Base-by-base conservation (phyloP, 192 early-diverging fungal genomes). In the Phycomyces nitens region DNA sequence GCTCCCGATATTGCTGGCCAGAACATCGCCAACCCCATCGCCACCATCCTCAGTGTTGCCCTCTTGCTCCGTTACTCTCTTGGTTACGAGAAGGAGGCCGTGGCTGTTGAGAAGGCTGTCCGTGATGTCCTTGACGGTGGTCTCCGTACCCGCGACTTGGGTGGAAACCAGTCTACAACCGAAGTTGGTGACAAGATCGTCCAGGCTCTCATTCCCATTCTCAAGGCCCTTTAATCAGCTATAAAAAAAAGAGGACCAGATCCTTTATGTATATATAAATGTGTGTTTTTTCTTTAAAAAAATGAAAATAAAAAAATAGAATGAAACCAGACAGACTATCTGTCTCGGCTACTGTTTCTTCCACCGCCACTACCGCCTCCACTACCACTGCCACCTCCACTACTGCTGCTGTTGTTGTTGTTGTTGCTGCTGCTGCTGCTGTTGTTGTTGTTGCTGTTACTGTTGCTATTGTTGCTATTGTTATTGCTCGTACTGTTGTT, bases 1-100 rank as follows among this genome's bases (percentile, higher is more conserved):
- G 95, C 97, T 2, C 97, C 97, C 27, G 97, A 99, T 79, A 98
- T 99, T 79, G 95, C 97, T 41, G 97, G 97, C 47, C 85, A 96
- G 79, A 91, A 89, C 44, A 88, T 96, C 66, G 94, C 94, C 51
- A 99, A 99, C 79, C 97, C 97, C 24, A 87, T 99, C 40, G 97
- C 94, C 43, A 98, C 96, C 49, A 99, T 99, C 68, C 90, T 99
- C 61, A 90, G 88, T 69, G 90, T 84, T 34, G 96, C 97, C 23
- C 84, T 99, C 84, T 78, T 99, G 76, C 81, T 99, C 66, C 86
- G 90, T 60, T 99, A 97, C 82, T 97, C 96, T 41, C 82, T 99
- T 66, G 88, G 87, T 65, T 75, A 96, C 74, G 89, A 93, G 66
- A 75, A 79, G 58, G 96, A 99, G 76, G 96, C 96, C 57, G 83